Conservation (phyloP, 441 rosid genomes). For the Erodium moschatum region DNA sequence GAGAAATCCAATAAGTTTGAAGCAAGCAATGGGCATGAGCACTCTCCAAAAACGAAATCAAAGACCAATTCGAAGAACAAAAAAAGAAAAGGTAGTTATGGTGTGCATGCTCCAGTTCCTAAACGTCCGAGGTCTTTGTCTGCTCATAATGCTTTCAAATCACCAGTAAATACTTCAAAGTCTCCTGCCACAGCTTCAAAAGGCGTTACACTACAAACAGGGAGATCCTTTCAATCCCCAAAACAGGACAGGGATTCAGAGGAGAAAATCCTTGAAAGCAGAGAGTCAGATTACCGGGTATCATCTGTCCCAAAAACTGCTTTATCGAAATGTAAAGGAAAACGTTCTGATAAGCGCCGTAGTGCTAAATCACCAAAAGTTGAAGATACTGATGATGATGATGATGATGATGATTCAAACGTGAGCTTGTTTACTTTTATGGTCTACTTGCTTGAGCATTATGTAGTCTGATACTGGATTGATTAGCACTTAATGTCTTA, state of each 20-base stretch:
- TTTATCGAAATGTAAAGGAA: slow-evolving; percentile 33
- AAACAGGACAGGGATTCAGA: slow-evolving; percentile 30
- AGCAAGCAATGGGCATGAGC: slow-evolving; percentile 74
- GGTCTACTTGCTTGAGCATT: slow-evolving; percentile 4
- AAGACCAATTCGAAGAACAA: slow-evolving; percentile 37
- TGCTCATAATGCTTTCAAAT: slow-evolving; percentile 52
- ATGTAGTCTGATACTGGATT: slow-evolving; percentile 9
- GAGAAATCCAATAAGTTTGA: slow-evolving; percentile 51
- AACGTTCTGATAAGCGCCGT: slow-evolving; percentile 38
- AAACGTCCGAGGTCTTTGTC: slow-evolving; percentile 67
- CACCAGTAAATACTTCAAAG: slow-evolving; percentile 32
- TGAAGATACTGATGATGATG: slow-evolving; percentile 37
- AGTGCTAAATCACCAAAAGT: slow-evolving; percentile 37
- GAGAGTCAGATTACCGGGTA: slow-evolving; percentile 32
- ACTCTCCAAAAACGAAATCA: slow-evolving; percentile 34
- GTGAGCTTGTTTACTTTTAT: slow-evolving; percentile 27
- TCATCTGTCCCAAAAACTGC: slow-evolving; percentile 38
- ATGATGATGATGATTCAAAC: slow-evolving; percentile 37
- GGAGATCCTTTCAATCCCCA: too few relatives aligned
- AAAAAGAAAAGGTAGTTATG: slow-evolving; percentile 50
- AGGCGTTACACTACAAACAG: slow-evolving; percentile 32
- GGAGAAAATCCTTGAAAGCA: slow-evolving; percentile 33
- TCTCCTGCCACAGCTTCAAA: slow-evolving; percentile 27
- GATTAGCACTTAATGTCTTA: slow-evolving; percentile 4
- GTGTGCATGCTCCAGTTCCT: slow-evolving; percentile 49